Base-by-base conservation (phyloP, 179 eudicot species). In the Patellifolia procumbens region DNA sequence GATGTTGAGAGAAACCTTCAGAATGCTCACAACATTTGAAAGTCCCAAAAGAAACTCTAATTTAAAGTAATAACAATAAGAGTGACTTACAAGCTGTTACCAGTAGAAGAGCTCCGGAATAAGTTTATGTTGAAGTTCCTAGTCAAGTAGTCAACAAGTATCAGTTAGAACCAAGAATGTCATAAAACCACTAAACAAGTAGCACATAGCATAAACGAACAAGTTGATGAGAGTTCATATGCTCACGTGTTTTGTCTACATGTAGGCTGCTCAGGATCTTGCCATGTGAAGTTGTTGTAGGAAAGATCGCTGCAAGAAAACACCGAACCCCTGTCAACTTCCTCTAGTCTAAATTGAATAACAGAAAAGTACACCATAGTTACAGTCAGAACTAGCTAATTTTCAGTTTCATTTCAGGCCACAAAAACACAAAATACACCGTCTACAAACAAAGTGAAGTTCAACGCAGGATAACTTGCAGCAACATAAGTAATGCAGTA, bases 201-300 rank as follows among this genome's bases (percentile, higher is more conserved):
- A 19, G 53, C 45, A 46, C 24, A 29, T 45, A 39, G 11, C 71
- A 49, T 20, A 67, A 34, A 10, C 22, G n/a, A 66, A 32, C 16
- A 1, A 67, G 16, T 2, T 64, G 34, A 65, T 48, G 74, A 51
- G 51, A 77, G 68, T 67, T 32, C 58, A 73, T 45, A 58, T 52
- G 56, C 84, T 77, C 59, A 81, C 84, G 74, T 60, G 68, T 81
- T 78, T 64, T 70, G 52, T 72, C 67, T 72, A 70, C 84, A 81
- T 1, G 81, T 26, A 28, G 81, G 76, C 55, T 74, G 79, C 42
- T 58, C 37, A 42, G 84, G 84, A 72, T 81, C 87, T 87, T 83
- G 91, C 92, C 84, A 87, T 46, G 91, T 81, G 32, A 91, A 85
- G 79, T 91, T 89, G 62, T 91, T 91, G 87, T 89, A 89, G 77